Conservation (phyloP, 163 green algal species). For the Volvox carteri region DNA sequence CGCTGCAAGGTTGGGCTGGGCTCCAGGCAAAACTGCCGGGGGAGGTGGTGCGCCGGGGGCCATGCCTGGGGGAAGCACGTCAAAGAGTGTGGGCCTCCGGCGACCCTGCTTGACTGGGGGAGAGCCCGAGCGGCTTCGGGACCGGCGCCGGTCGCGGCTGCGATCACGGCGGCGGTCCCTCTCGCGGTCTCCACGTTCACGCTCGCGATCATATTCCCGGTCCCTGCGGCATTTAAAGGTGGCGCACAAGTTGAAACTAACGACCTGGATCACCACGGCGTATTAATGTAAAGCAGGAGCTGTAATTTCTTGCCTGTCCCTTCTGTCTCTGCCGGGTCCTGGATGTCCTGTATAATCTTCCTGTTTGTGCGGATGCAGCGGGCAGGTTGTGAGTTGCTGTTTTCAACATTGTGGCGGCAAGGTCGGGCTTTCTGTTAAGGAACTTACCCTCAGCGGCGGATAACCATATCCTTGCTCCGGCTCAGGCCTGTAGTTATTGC, state of each 20-base stretch:
- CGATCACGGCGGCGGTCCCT: constrained; percentile 8
- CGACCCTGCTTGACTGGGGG: constrained; percentile 9
- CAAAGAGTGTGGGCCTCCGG: constrained; percentile 47
- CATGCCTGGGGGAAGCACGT: constrained; percentile 51
- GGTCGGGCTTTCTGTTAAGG: not conserved
- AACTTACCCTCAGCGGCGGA: constrained; percentile 28
- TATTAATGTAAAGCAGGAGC: not conserved
- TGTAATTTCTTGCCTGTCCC: constrained; percentile 1
- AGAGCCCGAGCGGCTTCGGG: constrained; percentile 38
- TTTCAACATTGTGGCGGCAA: constrained; percentile 18
- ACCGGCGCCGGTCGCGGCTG: constrained; percentile 24
- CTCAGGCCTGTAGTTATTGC: constrained; percentile 55
- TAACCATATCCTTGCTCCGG: constrained; percentile 58
- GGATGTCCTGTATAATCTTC: not conserved
- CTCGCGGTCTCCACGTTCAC: constrained; percentile 18
- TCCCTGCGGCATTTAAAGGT: constrained; percentile 4
- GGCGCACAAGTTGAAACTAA: not conserved
- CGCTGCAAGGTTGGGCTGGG: constrained; percentile 47
- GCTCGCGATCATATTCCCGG: constrained; percentile 3
- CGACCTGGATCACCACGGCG: not conserved
- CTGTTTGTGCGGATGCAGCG: not conserved
- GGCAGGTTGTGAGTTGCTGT: not conserved
- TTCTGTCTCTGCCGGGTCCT: not conserved
- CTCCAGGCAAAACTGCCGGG: constrained; percentile 38
- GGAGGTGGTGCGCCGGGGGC: constrained; percentile 34